phyloP scores from a whole-genome alignment of 176 grass and related monocot species.

The Oryza nivara region DNA sequence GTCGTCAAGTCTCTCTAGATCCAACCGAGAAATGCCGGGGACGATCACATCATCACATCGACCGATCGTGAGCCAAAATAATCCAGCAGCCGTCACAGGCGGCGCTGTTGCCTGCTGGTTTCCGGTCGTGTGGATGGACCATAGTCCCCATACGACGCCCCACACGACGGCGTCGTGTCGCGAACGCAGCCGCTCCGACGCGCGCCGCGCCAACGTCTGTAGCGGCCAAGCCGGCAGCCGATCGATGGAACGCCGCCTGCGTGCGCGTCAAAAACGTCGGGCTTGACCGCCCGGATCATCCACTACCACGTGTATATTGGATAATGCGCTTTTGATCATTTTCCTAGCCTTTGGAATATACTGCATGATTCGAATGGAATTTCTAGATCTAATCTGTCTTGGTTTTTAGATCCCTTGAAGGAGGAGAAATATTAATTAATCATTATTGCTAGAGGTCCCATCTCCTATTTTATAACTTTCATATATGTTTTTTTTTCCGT shows the following conservation, averaged over 20 bases:
- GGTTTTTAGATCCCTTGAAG: too few species aligned
- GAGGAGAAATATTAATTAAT: too few species aligned
- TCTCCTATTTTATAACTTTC: too few species aligned
- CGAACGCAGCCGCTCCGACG: conserved; percentile 10
- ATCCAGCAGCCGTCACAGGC: background rate
- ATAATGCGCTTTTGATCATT: background rate
- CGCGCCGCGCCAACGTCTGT: background rate
- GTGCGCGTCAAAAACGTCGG: conserved; percentile 39
- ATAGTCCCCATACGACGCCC: background rate
- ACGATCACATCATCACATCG: background rate
- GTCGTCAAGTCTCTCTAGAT: conserved; percentile 38
- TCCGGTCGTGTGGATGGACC: conserved; percentile 28
- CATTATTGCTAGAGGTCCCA: too few species aligned
- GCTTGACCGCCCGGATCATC: conserved; percentile 24
- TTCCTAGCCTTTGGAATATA: background rate
- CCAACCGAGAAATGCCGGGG: background rate
- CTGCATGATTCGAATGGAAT: too few species aligned
- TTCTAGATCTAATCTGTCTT: too few species aligned
- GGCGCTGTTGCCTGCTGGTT: conserved; percentile 12
- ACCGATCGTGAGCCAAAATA: too few species aligned
- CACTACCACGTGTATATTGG: background rate
- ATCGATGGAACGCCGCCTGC: background rate
- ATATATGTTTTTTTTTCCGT: too few species aligned
- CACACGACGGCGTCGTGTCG: background rate
- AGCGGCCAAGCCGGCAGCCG: background rate